phyloP scores from a whole-genome alignment of 805 yeast genomes.

The Pichia ethanolica region DNA sequence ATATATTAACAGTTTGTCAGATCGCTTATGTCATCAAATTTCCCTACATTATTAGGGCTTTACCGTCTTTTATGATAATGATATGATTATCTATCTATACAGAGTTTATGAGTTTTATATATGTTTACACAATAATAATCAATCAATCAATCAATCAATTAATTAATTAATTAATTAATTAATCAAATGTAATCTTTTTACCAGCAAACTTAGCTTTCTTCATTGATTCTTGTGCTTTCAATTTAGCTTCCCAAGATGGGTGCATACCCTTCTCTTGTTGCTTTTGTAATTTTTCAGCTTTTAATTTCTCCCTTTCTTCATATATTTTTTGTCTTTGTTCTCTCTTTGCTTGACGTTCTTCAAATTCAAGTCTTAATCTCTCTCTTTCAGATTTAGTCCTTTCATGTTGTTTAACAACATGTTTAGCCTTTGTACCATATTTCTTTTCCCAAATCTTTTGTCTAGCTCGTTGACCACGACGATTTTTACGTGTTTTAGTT shows the following conservation, averaged over 20 bases:
- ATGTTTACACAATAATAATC: too few relatives aligned
- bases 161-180: background rate
- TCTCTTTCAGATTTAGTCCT: constrained; percentile 49
- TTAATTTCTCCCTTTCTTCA: constrained; percentile 12
- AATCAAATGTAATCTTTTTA: constrained; percentile 75
- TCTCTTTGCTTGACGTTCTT: constrained; percentile 65
- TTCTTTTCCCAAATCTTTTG: constrained; percentile 94
- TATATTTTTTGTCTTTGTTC: constrained; percentile 37
- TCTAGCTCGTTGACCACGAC: constrained; percentile 97
- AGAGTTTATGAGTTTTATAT: too few relatives aligned
- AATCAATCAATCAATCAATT: too few relatives aligned
- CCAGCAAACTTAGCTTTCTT: constrained; percentile 69
- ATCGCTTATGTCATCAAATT: too few relatives aligned
- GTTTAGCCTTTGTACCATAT: constrained; percentile 79
- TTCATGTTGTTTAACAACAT: constrained; percentile 60
- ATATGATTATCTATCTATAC: too few relatives aligned
- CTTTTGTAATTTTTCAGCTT: constrained; percentile 10
- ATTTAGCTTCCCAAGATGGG: constrained; percentile 98
- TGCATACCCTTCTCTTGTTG: constrained; percentile 38
- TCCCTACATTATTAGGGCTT: too few relatives aligned
- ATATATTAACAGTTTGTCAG: too few relatives aligned
- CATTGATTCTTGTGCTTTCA: constrained; percentile 56
- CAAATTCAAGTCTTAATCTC: constrained; percentile 55
- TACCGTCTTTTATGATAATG: too few relatives aligned
- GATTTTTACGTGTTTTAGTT: constrained; percentile 59